Percentiles rank a stretch among this genome's conserved stretches.
phyloP scores from a whole-genome alignment of 2,329 filamentous ascomycete genomes.

The Sporothrix variecibatus region DNA sequence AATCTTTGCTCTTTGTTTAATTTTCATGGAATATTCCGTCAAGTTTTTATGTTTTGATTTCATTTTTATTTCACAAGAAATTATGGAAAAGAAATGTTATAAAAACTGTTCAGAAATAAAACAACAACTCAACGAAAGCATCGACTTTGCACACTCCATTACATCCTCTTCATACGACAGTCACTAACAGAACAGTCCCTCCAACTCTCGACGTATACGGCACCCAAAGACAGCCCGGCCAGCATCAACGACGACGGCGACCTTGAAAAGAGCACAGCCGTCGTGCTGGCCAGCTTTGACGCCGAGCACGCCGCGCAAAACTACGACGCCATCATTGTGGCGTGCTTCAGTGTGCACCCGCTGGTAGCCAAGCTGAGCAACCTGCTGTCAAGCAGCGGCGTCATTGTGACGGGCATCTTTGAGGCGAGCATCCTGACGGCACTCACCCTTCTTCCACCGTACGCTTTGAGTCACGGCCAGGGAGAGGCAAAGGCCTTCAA shows the following conservation, averaged over 20 bases:
- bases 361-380: conserved; percentile 63
- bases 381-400: conserved; percentile 31
- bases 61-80: background rate
- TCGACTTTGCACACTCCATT: too few species aligned
- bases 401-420: conserved; percentile 78
- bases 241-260: conserved; percentile 79
- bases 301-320: conserved; percentile 40
- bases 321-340: conserved; percentile 79
- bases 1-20: too few species aligned
- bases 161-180: background rate
- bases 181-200: conserved; percentile 41
- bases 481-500: conserved; percentile 25
- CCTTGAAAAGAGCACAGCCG: conserved; percentile 62
- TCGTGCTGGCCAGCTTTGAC: conserved; percentile 60
- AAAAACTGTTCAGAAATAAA: background rate
- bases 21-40: too few species aligned
- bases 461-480: conserved; percentile 29
- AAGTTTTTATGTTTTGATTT: background rate
- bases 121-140: too few species aligned
- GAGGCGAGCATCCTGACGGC: conserved; percentile 74
- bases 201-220: conserved; percentile 66
- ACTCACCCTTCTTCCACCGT: conserved; percentile 53
- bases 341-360: conserved; percentile 85
- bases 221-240: conserved; percentile 60
- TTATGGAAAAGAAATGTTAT: background rate